Base-by-base conservation (phyloP, 192 early-diverging fungal genomes). In the Coemansia sp. region DNA sequence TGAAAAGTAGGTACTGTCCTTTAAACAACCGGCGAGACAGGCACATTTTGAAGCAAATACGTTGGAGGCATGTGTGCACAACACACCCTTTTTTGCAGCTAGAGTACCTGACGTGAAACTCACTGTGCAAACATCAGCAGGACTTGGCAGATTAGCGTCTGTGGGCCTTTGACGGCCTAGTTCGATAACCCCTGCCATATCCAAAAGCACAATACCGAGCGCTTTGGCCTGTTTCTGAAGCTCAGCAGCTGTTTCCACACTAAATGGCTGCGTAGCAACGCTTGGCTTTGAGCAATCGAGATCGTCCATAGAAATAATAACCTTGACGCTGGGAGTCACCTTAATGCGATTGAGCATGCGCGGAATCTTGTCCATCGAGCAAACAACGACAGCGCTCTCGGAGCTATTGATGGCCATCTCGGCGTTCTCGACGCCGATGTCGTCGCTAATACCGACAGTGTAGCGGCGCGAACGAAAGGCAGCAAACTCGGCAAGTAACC, bases 21-120 rank as follows among this genome's bases (percentile, higher is more conserved):
- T 25, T 10, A 40, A 8, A 2, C 49, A 9, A 3, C 60, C 33
- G 7, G 46, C 16, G 0, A 80, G 58, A 6, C 39, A 28, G 1
- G 51, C 51, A 9, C 51, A 51, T 0, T 30, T 48, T 15, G 26
- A 45, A 0, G 67, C 61, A 20, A 72, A 28, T 12, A 67, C 57
- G 46, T 81, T 8, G 2, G 60, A 88, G 0, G 65, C 61, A 48
- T 95, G 92, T 34, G 87, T 85, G 23, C 91, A 58, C 61, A 92
- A 72, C 3, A 86, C 91, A 26, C 68, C 87, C 78, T 87, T 91
- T 61, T 64, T 66, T 12, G 74, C 52, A 26, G 92, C 90, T 2
- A 91, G 90, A 0, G 92, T 93, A 2, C 92, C 92, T 18, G 88
- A 87, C 16, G 92, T 91, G 65, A 87, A 94, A 77, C 84, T 84